Percentiles rank a stretch among this genome's conserved stretches.
phyloP scores from a whole-genome alignment of 2,329 filamentous ascomycete genomes.

The Fusarium nanum region DNA sequence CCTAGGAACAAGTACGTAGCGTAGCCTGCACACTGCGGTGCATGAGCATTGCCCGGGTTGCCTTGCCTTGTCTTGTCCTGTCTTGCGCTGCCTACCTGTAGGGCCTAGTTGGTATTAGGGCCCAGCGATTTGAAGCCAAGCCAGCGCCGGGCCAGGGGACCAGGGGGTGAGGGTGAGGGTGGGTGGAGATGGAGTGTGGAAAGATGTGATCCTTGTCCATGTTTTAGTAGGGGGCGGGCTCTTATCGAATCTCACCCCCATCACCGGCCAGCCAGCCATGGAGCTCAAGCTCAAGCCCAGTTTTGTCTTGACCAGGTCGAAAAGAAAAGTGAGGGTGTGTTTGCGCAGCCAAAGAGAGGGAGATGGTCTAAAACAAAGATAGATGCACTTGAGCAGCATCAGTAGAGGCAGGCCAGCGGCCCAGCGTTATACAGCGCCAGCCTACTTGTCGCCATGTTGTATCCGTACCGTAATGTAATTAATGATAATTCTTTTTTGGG shows the following conservation, averaged over 20 bases:
- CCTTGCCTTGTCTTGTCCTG: slow-evolving; percentile 1
- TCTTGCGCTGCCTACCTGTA: slow-evolving; percentile 8
- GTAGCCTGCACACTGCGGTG: slow-evolving; percentile 25
- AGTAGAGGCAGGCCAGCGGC: slow-evolving; percentile 23
- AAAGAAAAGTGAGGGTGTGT: slow-evolving; percentile 17
- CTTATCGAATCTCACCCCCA: slow-evolving; percentile 1
- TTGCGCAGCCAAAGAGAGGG: slow-evolving; percentile 4
- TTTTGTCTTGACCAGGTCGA: slow-evolving; percentile 21
- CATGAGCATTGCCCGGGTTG: neutral
- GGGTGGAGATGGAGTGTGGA: neutral
- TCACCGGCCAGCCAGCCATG: slow-evolving; percentile 30
- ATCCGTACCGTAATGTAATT: neutral
- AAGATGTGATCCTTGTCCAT: neutral
- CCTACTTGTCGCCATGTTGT: slow-evolving; percentile 11
- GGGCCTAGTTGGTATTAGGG: slow-evolving; percentile 18
- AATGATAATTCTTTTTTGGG: neutral
- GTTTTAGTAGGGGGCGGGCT: slow-evolving; percentile 7
- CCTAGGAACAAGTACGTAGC: slow-evolving; percentile 18
- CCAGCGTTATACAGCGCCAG: slow-evolving; percentile 37
- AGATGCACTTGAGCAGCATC: neutral
- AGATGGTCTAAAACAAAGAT: slow-evolving; percentile 7
- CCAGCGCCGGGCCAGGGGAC: slow-evolving; percentile 19
- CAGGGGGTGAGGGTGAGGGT: slow-evolving; percentile 1
- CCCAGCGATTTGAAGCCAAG: slow-evolving; percentile 26
- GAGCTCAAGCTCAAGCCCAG: slow-evolving; percentile 28